phyloP scores from a whole-genome alignment of 1,284 basidiomycete genomes.

The Ceratobasidium theobromae region DNA sequence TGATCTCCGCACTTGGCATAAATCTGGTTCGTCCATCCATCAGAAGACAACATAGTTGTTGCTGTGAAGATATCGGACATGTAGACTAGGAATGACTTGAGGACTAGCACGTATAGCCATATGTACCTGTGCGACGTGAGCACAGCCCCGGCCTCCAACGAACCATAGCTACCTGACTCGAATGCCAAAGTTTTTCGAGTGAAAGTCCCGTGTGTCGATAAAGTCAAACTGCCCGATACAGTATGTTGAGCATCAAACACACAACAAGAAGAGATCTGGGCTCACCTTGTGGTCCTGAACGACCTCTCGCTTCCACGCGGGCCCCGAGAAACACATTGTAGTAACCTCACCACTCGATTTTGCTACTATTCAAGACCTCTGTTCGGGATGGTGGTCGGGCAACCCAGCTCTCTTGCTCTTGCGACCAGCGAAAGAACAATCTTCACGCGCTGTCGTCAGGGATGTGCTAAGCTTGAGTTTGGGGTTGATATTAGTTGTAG shows the following conservation, averaged over 20 bases:
- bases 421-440: constrained; percentile 30
- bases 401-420: constrained; percentile 5
- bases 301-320: constrained; percentile 94
- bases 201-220: constrained; percentile 90
- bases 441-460: background rate
- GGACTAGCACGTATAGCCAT: constrained; percentile 86
- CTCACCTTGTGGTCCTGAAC: constrained; percentile 96
- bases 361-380: background rate
- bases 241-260: background rate
- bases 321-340: constrained; percentile 69
- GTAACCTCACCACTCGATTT: constrained; percentile 35
- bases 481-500: background rate
- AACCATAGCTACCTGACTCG: constrained; percentile 66
- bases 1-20: constrained; percentile 70
- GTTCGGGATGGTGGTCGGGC: constrained; percentile 38
- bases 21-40: constrained; percentile 87
- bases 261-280: background rate
- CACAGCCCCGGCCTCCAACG: no score
- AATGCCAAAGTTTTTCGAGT: constrained; percentile 81
- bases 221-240: constrained; percentile 81
- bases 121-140: constrained; percentile 63
- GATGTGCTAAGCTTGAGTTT: background rate
- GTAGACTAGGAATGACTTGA: constrained; percentile 96
- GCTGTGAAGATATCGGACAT: constrained; percentile 97
- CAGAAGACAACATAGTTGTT: constrained; percentile 92